Evolutionary conservation across 1,284 basidiomycete genomes (phyloP).

Genomic region (Pseudozyma sp.): DNA sequence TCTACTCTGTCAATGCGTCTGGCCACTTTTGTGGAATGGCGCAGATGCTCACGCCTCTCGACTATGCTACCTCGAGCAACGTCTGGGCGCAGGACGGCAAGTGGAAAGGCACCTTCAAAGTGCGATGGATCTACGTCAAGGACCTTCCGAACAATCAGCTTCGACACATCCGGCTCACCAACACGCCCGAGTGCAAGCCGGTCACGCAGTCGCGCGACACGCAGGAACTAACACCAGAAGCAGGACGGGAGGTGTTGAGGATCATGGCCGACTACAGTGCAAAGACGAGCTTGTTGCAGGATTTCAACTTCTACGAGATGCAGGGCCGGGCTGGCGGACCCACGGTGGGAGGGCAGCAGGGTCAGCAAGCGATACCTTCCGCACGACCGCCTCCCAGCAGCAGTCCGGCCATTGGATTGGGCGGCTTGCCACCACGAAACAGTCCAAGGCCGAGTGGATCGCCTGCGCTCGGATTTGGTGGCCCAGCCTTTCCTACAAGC

Average conservation of each 20-base stretch:
- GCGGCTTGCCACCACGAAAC: constrained; percentile 20
- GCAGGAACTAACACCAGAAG: constrained; percentile 63
- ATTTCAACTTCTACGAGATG: constrained; percentile 59
- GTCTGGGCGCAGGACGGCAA: constrained; percentile 68
- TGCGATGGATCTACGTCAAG: constrained; percentile 67
- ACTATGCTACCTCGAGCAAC: constrained; percentile 59
- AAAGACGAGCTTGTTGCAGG: constrained; percentile 54
- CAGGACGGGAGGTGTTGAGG: constrained; percentile 53
- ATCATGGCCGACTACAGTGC: constrained; percentile 59
- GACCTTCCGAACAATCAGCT: constrained; percentile 65
- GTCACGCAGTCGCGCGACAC: constrained; percentile 67
- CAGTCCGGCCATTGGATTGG: constrained; percentile 21
- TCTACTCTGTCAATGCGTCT: constrained; percentile 67
- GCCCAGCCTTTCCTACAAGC: constrained; percentile 9
- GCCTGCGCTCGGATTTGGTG: constrained; percentile 17
- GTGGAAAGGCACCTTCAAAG: constrained; percentile 68
- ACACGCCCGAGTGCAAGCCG: constrained; percentile 62
- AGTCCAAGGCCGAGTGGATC: constrained; percentile 24
- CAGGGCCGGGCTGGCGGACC: constrained; percentile 19
- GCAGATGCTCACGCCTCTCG: constrained; percentile 65
- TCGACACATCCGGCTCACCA: constrained; percentile 61
- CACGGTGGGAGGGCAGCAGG: background rate
- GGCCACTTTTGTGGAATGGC: constrained; percentile 68
- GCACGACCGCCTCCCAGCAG: background rate
- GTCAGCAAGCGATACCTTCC: background rate